Evolutionary conservation across 352 stramenopile species (phyloP).

Genomic region (Pythium apleroticum): DNA sequence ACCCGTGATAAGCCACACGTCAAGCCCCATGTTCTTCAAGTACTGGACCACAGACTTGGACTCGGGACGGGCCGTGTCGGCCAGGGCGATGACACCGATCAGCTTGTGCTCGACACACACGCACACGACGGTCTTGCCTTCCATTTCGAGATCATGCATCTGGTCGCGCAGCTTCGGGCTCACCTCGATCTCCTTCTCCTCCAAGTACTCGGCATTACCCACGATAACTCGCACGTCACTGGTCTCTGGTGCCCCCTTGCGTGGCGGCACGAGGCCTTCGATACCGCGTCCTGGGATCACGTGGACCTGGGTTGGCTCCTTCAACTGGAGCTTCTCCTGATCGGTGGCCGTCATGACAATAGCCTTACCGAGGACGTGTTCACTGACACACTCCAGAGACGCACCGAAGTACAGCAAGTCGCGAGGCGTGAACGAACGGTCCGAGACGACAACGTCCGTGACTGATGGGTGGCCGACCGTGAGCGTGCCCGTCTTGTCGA

Average conservation of each 20-base stretch:
- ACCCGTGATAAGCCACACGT: slow-evolving; percentile 89
- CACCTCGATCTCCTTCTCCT: slow-evolving; percentile 75
- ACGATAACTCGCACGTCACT: slow-evolving; percentile 56
- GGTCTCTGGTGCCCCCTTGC: slow-evolving; percentile 19
- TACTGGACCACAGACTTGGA: slow-evolving; percentile 67
- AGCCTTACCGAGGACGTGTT: slow-evolving; percentile 83
- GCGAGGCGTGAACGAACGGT: slow-evolving; percentile 57
- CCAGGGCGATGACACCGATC: slow-evolving; percentile 72
- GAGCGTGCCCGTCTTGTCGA: slow-evolving; percentile 94
- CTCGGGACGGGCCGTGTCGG: slow-evolving; percentile 75
- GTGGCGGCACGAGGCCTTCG: slow-evolving; percentile 52
- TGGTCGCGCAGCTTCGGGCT: slow-evolving; percentile 56
- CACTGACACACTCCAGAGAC: slow-evolving; percentile 80
- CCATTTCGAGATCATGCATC: slow-evolving; percentile 82
- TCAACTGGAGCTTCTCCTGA: slow-evolving; percentile 69
- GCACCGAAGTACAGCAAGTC: slow-evolving; percentile 81
- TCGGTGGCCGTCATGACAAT: slow-evolving; percentile 80
- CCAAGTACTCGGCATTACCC: slow-evolving; percentile 77
- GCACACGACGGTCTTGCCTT: slow-evolving; percentile 85
- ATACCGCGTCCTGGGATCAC: slow-evolving; percentile 80
- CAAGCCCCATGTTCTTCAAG: slow-evolving; percentile 77
- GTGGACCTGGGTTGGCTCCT: slow-evolving; percentile 72
- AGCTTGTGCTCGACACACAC: slow-evolving; percentile 72
- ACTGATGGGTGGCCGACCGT: slow-evolving; percentile 83
- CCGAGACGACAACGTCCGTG: slow-evolving; percentile 71